Base-by-base conservation (phyloP, 768 basidiomycete species). In the Mycena capillaripes region DNA sequence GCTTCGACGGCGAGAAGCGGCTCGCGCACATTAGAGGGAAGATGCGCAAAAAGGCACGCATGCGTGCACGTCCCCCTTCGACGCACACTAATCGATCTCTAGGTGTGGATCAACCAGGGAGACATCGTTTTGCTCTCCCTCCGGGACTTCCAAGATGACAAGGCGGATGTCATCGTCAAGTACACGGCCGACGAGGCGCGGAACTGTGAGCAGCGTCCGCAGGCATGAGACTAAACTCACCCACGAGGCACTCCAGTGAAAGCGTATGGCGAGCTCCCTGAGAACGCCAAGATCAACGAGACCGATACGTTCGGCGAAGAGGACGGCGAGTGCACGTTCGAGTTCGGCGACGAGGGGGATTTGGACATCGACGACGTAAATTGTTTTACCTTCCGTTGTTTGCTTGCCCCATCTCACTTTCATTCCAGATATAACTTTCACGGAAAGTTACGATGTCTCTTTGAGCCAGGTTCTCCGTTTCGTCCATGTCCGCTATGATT, bases 31-130 rank as follows among this genome's bases (percentile, higher is more conserved):
- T 99, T 78, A 90, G 98, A 84, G 98, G 98, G 44, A 98, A 98
- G 86, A 97, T 99, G 97, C 86, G 98, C 77, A 99, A 99, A 86
- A 99, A 99, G 94, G 97, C 93, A 76, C 72, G 90, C 82, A 29
- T 14, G 21, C 34, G n/a, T 10, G 17, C 17, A 23, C 5, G 29
- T 23, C 21, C 8, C 44, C 2, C 19, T 10, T 2, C 7, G 59
- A 30, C 38, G 50, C 64, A 9, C 16, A 9, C 61, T 62, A 57
- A 56, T 36, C 30, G 69, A 27, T 38, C 67, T 61, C 23, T 74
- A 98, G 97, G 97, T 99, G 79, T 99, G 97, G 97, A 99, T 99
- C 81, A 98, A 97, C 81, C 96, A 98, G 78, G 97, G 97, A 78
- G 97, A 98, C 79, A 98, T 98, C 79, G 91, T 99, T 61, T 86